Evolutionary conservation across 2,329 filamentous ascomycete genomes (phyloP), one percentile per base, ranked within the genome.

Genomic region (Colletotrichum echinochloae): DNA sequence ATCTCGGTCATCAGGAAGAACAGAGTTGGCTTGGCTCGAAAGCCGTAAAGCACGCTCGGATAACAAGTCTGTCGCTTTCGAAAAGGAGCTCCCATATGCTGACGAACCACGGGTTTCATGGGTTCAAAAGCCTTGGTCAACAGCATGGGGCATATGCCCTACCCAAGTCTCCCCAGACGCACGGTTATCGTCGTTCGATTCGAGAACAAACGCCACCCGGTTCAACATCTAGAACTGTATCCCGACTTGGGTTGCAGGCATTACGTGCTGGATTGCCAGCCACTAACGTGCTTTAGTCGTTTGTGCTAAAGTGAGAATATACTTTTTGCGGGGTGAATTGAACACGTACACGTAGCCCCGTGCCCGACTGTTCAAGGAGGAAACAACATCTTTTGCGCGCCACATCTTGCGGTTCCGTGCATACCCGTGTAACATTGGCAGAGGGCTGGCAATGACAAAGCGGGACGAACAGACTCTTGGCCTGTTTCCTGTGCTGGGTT

Each of bases 201-300:
- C 54, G 76, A 76, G 65, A 78, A 75, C 28, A 76, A 73, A 5
- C 78, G 75, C 78, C 77, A 79, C 41, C 79, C 5, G 78, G 39
- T 0, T 76, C 77, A 1, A 77, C 72, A n/a, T 79, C 70, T 26
- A 74, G 69, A 0, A 78, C 74, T 26, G 65, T 70, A 11, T 78
- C 77, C 59, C 76, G 73, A 14, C 76, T 74, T 0, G 64, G 28
- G 0, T 78, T 60, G 35, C 54, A 48, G n/a, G 18, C 20, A 54
- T 56, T 70, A 14, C 30, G 55, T 70, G 30, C 20, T 54, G 20
- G 20, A 18, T 66, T 5, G 1, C 30, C 26, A 48, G 7, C 60
- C 30, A 35, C 46, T 4, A 23, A 20, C 44, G 35, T 28, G 71
- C 70, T 9, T 49, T 75, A 71, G 26, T 76, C 74, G 33, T 77